phyloP scores from a whole-genome alignment of 495 filamentous ascomycete species.

The Hypoxylon fuscum region DNA sequence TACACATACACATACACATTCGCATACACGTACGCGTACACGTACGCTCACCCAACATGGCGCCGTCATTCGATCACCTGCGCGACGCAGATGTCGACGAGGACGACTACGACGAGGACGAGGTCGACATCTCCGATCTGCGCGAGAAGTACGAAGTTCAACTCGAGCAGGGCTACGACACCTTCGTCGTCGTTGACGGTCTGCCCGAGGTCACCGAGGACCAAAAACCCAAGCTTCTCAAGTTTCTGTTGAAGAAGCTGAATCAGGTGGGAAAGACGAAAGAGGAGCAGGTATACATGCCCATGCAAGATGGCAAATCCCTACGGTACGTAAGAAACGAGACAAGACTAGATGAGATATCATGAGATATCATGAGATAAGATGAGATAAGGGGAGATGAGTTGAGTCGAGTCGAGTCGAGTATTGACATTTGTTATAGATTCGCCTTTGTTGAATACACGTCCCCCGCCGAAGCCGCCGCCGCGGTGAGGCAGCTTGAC shows the following conservation, averaged over 20 bases:
- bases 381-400: too few relatives aligned
- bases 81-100: constrained; percentile 80
- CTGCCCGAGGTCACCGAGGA: constrained; percentile 85
- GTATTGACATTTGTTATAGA: constrained; percentile 54
- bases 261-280: constrained; percentile 81
- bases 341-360: too few relatives aligned
- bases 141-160: constrained; percentile 93
- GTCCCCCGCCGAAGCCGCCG: constrained; percentile 87
- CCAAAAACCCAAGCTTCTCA: constrained; percentile 87
- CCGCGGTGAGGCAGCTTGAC: constrained; percentile 86
- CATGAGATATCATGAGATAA: background rate
- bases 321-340: constrained; percentile 74
- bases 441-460: constrained; percentile 97
- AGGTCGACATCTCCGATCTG: constrained; percentile 94
- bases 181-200: constrained; percentile 94
- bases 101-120: constrained; percentile 88
- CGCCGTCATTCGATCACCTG: constrained; percentile 66
- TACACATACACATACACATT: background rate
- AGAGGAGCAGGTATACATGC: constrained; percentile 93
- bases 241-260: constrained; percentile 92
- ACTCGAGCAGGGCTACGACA: constrained; percentile 92
- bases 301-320: constrained; percentile 81
- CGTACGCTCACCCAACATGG: constrained; percentile 57
- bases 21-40: too few relatives aligned
- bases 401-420: background rate